These are phyloP conservation scores for Lepidopterella palustris DNA, from an alignment of 495 filamentous ascomycete species.

Conservation along the genomic window DNA sequence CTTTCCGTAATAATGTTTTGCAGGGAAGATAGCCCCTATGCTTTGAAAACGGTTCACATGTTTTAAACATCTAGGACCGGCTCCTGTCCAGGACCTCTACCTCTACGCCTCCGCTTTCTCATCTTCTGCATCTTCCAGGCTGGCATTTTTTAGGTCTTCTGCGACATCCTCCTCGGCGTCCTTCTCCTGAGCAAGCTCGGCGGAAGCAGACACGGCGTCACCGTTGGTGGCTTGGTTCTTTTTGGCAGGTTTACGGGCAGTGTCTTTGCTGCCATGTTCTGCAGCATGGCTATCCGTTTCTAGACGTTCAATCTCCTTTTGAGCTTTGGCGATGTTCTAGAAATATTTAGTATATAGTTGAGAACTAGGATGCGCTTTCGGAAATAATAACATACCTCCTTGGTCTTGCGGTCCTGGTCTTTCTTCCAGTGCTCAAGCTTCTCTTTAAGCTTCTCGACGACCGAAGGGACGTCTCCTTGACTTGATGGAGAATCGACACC, in stretches of 20 bases:
- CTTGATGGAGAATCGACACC: conserved; percentile 81
- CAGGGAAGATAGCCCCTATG: neutral
- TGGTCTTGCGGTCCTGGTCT: conserved; percentile 85
- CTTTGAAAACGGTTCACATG: neutral
- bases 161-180: conserved; percentile 51
- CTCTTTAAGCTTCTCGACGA: conserved; percentile 78
- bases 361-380: neutral
- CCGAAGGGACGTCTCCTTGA: conserved; percentile 68
- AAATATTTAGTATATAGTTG: neutral
- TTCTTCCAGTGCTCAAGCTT: conserved; percentile 92
- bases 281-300: conserved; percentile 47
- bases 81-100: neutral
- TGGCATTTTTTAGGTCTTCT: conserved; percentile 53
- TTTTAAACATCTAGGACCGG: neutral
- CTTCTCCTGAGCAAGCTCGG: conserved; percentile 53
- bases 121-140: conserved; percentile 47
- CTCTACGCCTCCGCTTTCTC: conserved; percentile 13
- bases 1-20: neutral
- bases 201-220: conserved; percentile 42
- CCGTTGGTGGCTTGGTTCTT: conserved; percentile 49
- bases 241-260: conserved; percentile 48
- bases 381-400: conserved; percentile 57
- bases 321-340: conserved; percentile 66
- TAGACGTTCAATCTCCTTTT: conserved; percentile 60
- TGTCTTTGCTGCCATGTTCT: conserved; percentile 35